Base-by-base conservation (phyloP, 345 rosid species). In the Citrus sinensis region DNA sequence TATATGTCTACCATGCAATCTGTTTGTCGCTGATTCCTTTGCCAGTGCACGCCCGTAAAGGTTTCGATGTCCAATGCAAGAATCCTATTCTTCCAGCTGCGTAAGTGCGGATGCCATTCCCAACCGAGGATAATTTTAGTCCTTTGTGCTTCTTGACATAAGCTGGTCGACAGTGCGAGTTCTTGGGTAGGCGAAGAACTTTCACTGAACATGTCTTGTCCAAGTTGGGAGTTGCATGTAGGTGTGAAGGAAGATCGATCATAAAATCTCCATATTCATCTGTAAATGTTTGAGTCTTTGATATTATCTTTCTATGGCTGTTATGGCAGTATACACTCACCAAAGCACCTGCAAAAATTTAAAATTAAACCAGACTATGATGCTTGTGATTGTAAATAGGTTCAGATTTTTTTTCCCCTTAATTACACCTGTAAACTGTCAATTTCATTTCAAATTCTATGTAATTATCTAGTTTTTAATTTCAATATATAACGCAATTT, bases 191-290 rank as follows among this genome's bases (percentile, higher is more conserved):
- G 42, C 80, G 67, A 40, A 70, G 61, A 58, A 83, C 88, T 79
- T 69, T 75, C 20, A 87, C 76, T 7, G 74, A 67, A 55, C 92
- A 87, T 62, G n/a, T 67, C n/a, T 76, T 85, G 13, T 85, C 85
- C 79, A 89, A 67, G 72, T 82, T 51, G 32, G 86, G 82, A 27
- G 81, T 75, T 40, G 79, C 88, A 42, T 89, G 89, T 65, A 89
- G 88, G 49, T 86, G 80, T 11, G 90, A 89, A 56, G 92, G 92
- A 75, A 89, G 87, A 76, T 89, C 89, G 10, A 87, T 79, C 14
- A 83, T 71, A 70, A 87, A 89, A 54, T 89, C 89, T 75, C 92
- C 92, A 20, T 85, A 85, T 64, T 81, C 90, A 37, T 89, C 90
- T 1, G 90, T 86, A 9, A 29, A 30, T 16, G 71, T 82, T 61